These are phyloP conservation scores for Perkinsus chesapeaki DNA, from an alignment of 169 alveolate genomes.

Conservation along the genomic window DNA sequence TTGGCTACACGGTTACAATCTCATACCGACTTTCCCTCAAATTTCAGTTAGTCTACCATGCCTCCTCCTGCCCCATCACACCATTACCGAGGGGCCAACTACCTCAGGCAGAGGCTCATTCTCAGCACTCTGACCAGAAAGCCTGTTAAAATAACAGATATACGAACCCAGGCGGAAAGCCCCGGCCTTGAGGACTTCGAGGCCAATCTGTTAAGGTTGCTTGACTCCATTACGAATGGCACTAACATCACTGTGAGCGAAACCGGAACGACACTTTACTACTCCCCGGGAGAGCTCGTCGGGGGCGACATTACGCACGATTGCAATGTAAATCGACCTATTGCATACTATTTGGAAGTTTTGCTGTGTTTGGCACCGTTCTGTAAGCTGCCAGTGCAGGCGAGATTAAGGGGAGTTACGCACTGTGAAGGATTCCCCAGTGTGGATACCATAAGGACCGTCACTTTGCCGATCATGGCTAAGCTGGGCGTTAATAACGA, in stretches of 20 bases:
- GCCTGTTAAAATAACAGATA: slow-evolving; percentile 35
- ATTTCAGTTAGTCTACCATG: slow-evolving; percentile 46
- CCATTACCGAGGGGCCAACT: slow-evolving; percentile 43
- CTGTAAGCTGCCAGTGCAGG: slow-evolving; percentile 49
- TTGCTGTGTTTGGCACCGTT: slow-evolving; percentile 46
- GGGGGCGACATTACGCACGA: slow-evolving; percentile 57
- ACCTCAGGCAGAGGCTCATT: slow-evolving; percentile 30
- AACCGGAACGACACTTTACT: slow-evolving; percentile 64
- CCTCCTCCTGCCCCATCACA: slow-evolving; percentile 43
- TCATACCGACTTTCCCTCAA: too few relatives aligned
- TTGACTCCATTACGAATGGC: slow-evolving; percentile 63
- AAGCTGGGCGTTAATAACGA: slow-evolving; percentile 15
- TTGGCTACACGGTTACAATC: too few relatives aligned
- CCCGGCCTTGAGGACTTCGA: slow-evolving; percentile 69
- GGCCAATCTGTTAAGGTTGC: slow-evolving; percentile 46
- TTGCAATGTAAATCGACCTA: slow-evolving; percentile 50
- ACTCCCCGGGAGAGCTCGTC: slow-evolving; percentile 67
- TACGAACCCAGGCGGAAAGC: slow-evolving; percentile 47
- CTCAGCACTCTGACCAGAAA: slow-evolving; percentile 27
- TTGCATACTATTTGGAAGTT: slow-evolving; percentile 59
- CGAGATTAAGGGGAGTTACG: slow-evolving; percentile 53
- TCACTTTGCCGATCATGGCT: slow-evolving; percentile 41
- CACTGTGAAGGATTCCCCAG: slow-evolving; percentile 44
- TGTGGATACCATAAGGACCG: slow-evolving; percentile 32
- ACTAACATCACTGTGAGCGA: slow-evolving; percentile 52